Percentiles rank a stretch among this genome's conserved stretches.
phyloP scores from a whole-genome alignment of 257 asterid species.

The Solanum neorickii region DNA sequence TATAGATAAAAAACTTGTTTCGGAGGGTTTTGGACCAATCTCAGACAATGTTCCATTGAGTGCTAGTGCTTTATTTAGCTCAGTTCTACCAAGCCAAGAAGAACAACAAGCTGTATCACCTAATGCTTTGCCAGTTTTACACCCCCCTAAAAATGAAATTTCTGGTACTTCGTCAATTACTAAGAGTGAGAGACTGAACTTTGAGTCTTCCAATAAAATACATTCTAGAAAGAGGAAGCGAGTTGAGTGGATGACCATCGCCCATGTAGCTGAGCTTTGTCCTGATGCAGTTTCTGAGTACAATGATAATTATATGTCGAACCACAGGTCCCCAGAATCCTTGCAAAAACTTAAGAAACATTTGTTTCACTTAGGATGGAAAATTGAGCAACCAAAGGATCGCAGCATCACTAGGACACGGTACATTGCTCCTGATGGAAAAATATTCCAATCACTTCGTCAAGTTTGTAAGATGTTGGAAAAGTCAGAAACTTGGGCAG shows the following conservation, averaged over 20 bases:
- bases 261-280: constrained; percentile 24
- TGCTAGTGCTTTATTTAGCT: not conserved
- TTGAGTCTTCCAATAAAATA: not conserved
- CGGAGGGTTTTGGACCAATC: not conserved
- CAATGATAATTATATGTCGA: not conserved
- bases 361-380: constrained; percentile 49
- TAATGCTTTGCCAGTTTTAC: constrained; percentile 5
- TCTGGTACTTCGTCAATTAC: not conserved
- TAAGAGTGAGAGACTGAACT: not conserved
- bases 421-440: constrained; percentile 30
- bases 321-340: not conserved
- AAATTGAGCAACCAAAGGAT: constrained; percentile 17
- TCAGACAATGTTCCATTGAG: not conserved
- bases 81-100: constrained; percentile 9
- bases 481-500: constrained; percentile 3
- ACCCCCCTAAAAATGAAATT: constrained; percentile 4
- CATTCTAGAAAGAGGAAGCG: not conserved
- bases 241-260: constrained; percentile 23
- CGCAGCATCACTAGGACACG: constrained; percentile 7
- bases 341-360: constrained; percentile 22
- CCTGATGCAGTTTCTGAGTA: constrained; percentile 29
- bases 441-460: constrained; percentile 17
- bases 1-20: constrained; percentile 4
- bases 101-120: constrained; percentile 8
- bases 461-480: constrained; percentile 15